Evolutionary conservation across 495 filamentous ascomycete species (phyloP), one percentile per base, ranked within the genome.

Genomic region (Lepidopterella palustris): DNA sequence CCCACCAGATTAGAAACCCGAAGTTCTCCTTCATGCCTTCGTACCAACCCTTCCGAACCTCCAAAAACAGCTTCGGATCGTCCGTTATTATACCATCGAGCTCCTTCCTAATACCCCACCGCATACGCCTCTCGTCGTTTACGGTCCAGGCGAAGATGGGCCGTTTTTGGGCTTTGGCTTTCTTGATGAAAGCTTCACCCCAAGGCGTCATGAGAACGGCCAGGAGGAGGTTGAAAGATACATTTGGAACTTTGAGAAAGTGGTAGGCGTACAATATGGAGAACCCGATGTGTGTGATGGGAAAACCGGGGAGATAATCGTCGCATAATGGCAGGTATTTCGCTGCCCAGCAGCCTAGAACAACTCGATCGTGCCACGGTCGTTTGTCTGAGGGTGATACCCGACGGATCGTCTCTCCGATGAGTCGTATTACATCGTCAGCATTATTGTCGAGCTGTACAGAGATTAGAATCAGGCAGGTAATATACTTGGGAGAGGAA

Each of bases 101-200:
- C n/a, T 68, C 65, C 11, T 77, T 69, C 23, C 73, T 70, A 27
- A 86, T 79, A 48, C 80, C 74, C 87, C 88, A 92, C 65, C 81
- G 75, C 90, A 96, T 96, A 68, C 80, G 76, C 11, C 73, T 70
- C 53, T 80, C 79, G 3, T 85, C 81, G 63, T 97, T 95, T 21
- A 95, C 88, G 0, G 92, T 96, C 92, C 92, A 97, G 0, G 82
- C 75, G 65, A 83, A 87, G 6, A 96, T 71, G 11, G 78, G 76
- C 20, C 87, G 80, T 18, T 76, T 74, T 5, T 75, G 71, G 54
- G 71, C 69, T 45, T 76, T 76, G 8, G 79, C 79, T 21, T 88
- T 81, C 1, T 78, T 77, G 11, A 89, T 56, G 73, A 96, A 93
- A 1, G 70, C 71, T 8, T 72, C 59, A 1, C 90, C 88, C 53